Evolutionary conservation across 129 eudicot genomes (phyloP), one percentile per base, ranked within the genome.

Genomic region (Sambucus nigra): DNA sequence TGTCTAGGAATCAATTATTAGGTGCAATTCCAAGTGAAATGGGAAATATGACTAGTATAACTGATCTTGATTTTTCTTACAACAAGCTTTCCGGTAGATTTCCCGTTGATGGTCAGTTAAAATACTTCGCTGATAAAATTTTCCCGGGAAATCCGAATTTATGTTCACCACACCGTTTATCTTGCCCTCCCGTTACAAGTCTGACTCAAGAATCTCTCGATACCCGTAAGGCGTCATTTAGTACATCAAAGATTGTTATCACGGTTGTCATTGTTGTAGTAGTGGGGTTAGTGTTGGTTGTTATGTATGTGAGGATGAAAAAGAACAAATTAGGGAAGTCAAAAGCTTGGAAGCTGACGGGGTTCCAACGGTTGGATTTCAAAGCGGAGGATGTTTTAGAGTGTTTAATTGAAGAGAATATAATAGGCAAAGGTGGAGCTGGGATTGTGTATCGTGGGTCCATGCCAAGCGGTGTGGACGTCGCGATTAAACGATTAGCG

Each of bases 351-450:
- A 91, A 86, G 58, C 72, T 91, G 26, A 86, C 95, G 0, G 74
- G 84, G 0, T 91, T 91, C 75, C 98, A 85, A 32, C 74, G 85
- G 51, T 63, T 82, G 5, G 84, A 91, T 62, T 60, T 86, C 53
- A 76, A 60, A 59, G 95, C 70, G 1, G 94, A 85, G 45, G 98
- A 91, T 26, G 87, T 91, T 7, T 21, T 86, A 0, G 86, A 85
- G 4, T 82, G 94, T 57, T 48, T 91, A 27, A 74, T 70, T 48
- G 98, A 91, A 5, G 98, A 82, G 74, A 91, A 86, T 65, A 65
- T 91, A 11, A 82, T 91, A 0, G 98, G 98, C 7, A 85, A 82
- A 75, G 98, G 98, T 0, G 98, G 95, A 18, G 98, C 94, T 0
- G 98, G 98, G 25, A 57, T 74, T 0, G 98, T 91, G 26, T 91